Evolutionary conservation across 192 early-diverging fungal species (phyloP).

Genomic region (Fimicolochytrium jonesii): DNA sequence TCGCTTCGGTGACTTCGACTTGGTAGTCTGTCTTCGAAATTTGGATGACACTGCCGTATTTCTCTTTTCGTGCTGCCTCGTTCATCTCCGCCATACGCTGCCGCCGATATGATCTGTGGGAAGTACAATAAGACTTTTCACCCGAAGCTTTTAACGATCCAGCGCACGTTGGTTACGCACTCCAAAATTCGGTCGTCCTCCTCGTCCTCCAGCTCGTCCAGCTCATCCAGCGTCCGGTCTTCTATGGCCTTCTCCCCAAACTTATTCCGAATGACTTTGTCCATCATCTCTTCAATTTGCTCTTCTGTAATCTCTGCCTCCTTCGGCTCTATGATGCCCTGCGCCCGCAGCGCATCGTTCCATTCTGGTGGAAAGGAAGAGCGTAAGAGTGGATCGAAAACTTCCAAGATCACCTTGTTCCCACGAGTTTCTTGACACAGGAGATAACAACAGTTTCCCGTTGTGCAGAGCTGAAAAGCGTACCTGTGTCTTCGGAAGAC

Average conservation of each 20-base stretch:
- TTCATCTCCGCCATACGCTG: constrained; percentile 84
- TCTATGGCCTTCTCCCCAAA: constrained; percentile 59
- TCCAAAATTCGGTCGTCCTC: constrained; percentile 84
- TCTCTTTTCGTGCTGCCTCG: constrained; percentile 62
- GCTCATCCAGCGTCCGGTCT: constrained; percentile 47
- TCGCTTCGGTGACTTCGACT: constrained; percentile 84
- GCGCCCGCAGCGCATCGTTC: constrained; percentile 92
- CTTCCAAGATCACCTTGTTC: too few relatives aligned
- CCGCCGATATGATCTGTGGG: constrained; percentile 35
- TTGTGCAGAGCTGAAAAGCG: too few relatives aligned
- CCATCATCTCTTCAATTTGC: constrained; percentile 68
- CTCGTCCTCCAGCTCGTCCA: constrained; percentile 90
- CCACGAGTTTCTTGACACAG: too few relatives aligned
- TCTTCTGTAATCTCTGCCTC: constrained; percentile 66
- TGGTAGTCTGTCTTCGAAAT: constrained; percentile 94
- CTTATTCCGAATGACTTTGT: constrained; percentile 61
- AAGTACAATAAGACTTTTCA: constrained; percentile 2
- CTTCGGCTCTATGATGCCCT: constrained; percentile 85
- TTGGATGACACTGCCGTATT: constrained; percentile 77
- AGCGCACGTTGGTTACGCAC: constrained; percentile 54
- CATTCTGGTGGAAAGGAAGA: constrained; percentile 41
- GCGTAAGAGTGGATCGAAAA: too few relatives aligned
- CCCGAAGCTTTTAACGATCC: not conserved
- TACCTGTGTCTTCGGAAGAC: too few relatives aligned
- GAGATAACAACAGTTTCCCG: too few relatives aligned